A percentile compares a stretch with the other conserved stretches of the same genome.
Conservation (phyloP, 306 rosid species). For the Coriaria nepalensis region DNA sequence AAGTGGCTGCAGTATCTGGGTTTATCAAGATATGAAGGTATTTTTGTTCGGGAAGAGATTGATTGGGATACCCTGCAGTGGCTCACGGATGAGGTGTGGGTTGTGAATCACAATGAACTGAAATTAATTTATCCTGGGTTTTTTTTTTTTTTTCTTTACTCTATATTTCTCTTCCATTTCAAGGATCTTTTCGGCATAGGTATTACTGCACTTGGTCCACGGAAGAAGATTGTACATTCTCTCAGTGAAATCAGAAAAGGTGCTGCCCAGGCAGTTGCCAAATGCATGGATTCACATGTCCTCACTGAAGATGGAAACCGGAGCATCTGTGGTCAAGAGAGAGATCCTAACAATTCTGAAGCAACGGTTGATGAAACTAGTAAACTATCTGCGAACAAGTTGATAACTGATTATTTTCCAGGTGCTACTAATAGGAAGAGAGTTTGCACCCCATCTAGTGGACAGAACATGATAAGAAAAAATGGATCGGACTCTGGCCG, state of each 20-base stretch:
- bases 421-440: constrained; percentile 49
- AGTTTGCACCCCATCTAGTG: constrained; percentile 21
- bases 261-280: constrained; percentile 17
- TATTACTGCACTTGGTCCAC: constrained; percentile 74
- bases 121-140: background rate
- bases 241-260: constrained; percentile 53
- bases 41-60: constrained; percentile 70
- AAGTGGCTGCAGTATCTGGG: constrained; percentile 56
- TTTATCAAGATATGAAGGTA: constrained; percentile 48
- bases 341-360: constrained; percentile 26
- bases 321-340: constrained; percentile 26
- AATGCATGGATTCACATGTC: constrained; percentile 13
- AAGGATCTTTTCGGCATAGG: constrained; percentile 80
- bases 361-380: constrained; percentile 22
- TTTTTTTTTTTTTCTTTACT: background rate
- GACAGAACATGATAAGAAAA: constrained; percentile 22
- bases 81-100: constrained; percentile 71
- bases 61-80: constrained; percentile 70
- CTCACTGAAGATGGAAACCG: constrained; percentile 20
- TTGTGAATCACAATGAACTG: background rate
- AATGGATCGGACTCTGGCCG: constrained; percentile 21
- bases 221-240: constrained; percentile 68
- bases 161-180: constrained; percentile 2
- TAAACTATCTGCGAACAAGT: constrained; percentile 49
- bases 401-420: constrained; percentile 72